phyloP scores from a whole-genome alignment of 352 stramenopile genomes.

The Aphanomyces cochlioides region DNA sequence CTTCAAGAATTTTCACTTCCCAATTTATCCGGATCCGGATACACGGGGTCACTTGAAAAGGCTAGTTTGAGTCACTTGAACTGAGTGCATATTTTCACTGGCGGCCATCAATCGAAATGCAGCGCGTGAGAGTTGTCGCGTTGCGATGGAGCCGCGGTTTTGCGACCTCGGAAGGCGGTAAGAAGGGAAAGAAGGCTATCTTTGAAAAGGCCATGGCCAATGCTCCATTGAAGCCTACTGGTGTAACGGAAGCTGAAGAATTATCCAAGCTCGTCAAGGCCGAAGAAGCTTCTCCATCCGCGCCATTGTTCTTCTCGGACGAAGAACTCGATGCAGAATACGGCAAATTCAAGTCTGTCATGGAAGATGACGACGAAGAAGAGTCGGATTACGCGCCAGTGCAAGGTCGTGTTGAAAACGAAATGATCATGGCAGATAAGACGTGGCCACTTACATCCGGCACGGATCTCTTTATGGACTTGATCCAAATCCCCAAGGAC shows the following conservation, averaged over 20 bases:
- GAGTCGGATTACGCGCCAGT: constrained; percentile 26
- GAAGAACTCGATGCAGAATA: constrained; percentile 26
- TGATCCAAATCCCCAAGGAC: constrained; percentile 71
- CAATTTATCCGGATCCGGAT: neutral
- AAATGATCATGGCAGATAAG: constrained; percentile 85
- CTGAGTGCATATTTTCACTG: constrained; percentile 9
- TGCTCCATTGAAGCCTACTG: constrained; percentile 20
- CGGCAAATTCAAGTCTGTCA: constrained; percentile 27
- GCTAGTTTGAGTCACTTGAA: neutral
- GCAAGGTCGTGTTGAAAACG: constrained; percentile 31
- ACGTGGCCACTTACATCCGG: constrained; percentile 77
- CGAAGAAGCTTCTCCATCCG: neutral
- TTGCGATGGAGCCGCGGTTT: constrained; percentile 5
- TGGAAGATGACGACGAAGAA: constrained; percentile 17
- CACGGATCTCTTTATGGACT: constrained; percentile 72
- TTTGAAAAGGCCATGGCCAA: constrained; percentile 24
- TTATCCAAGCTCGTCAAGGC: neutral
- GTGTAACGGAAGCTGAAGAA: constrained; percentile 19
- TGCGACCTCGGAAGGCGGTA: constrained; percentile 5
- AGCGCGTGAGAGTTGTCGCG: neutral
- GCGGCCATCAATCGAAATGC: constrained; percentile 20
- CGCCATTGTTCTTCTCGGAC: constrained; percentile 24
- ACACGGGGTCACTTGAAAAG: constrained; percentile 1
- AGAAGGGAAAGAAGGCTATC: constrained; percentile 21
- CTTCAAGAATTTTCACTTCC: neutral